Base-by-base conservation (phyloP, 176 grass and related monocot species). In the Saccharum officinarum region DNA sequence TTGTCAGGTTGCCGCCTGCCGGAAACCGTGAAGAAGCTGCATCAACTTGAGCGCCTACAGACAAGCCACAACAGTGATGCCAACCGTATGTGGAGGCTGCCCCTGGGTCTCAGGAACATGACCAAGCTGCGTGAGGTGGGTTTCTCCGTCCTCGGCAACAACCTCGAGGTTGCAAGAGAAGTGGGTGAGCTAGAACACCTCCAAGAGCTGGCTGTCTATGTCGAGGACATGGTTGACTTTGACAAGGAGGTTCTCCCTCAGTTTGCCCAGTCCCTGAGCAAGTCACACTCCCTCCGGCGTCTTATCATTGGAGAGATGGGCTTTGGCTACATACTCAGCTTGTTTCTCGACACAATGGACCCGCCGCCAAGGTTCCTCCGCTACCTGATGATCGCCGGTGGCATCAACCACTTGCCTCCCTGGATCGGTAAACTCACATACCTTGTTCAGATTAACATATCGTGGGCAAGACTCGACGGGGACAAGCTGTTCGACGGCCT, bases 301-400 rank as follows among this genome's bases (percentile, higher is more conserved):
- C 75, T 78, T 9, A 26, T 3, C 5, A 62, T 39, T 0, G 34
- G 33, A 36, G 23, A 28, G 1, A 0, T 30, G 1, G 23, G 71
- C 2, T 15, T 0, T 2, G 13, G 0, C 0, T 8, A 50, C 0
- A 20, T 1, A 13, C 50, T 77, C 0, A 13, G 23, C 20, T 61
- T 1, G 1, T 50, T 78, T 26, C 75, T 78, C 0, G 8, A 41
- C 14, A 0, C 0, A 4, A 0, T 78, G 1, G 3, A 18, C 4
- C 1, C 18, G 0, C 55, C 50, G 1, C 75, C 75, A 5, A 22
- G 1, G 2, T 17, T 78, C 12, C 75, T 78, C 2, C 50, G 34
- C 0, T 23, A 8, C 49, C 52, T 77, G 14, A 23, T 2, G 30
- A 57, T 77, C 11, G 15, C 4, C 0, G 75, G 75, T 39, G 18